Evolutionary conservation across 192 early-diverging fungal species (phyloP).

Genomic region (Coemansia aciculifera): DNA sequence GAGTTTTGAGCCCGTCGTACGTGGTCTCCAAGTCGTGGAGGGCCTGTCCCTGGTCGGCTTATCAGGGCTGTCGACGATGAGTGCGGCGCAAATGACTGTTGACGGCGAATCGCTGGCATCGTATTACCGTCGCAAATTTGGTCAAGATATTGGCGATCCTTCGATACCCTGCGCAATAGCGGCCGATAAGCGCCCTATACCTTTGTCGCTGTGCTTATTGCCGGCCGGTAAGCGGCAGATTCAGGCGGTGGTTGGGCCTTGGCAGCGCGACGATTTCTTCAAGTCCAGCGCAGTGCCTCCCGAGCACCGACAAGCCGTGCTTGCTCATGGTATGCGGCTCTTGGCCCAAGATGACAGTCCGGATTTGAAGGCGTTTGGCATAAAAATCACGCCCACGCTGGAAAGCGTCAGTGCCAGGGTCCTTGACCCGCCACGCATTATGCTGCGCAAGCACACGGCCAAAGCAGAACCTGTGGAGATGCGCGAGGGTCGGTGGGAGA

Average conservation of each 20-base stretch:
- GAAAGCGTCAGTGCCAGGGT: slow-evolving; percentile 12
- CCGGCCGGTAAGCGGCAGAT: not conserved
- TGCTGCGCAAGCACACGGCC: not conserved
- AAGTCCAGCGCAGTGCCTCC: slow-evolving; percentile 1
- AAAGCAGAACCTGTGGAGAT: not conserved
- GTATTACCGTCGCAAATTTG: slow-evolving; percentile 10
- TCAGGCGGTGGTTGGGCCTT: not conserved
- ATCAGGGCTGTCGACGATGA: not conserved
- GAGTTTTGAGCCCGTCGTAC: slow-evolving; percentile 7
- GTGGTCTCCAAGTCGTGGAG: not conserved
- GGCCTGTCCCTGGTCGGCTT: not conserved
- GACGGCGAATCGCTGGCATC: slow-evolving; percentile 1
- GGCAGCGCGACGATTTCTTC: slow-evolving; percentile 13
- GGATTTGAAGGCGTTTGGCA: slow-evolving; percentile 17
- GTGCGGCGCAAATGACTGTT: not conserved
- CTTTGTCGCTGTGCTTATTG: slow-evolving; percentile 15
- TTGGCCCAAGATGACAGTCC: not conserved
- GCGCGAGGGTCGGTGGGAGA: slow-evolving; percentile 12
- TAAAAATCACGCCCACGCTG: slow-evolving; percentile 9
- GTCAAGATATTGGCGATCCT: not conserved
- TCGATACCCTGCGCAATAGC: slow-evolving; percentile 19
- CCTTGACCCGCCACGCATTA: slow-evolving; percentile 6
- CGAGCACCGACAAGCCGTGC: not conserved
- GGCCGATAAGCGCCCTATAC: not conserved
- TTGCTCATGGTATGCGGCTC: slow-evolving; percentile 2